A percentile compares a stretch with the other conserved stretches of the same genome.
phyloP scores from a whole-genome alignment of 2,329 filamentous ascomycete species.

The Bipolaris victoriae region DNA sequence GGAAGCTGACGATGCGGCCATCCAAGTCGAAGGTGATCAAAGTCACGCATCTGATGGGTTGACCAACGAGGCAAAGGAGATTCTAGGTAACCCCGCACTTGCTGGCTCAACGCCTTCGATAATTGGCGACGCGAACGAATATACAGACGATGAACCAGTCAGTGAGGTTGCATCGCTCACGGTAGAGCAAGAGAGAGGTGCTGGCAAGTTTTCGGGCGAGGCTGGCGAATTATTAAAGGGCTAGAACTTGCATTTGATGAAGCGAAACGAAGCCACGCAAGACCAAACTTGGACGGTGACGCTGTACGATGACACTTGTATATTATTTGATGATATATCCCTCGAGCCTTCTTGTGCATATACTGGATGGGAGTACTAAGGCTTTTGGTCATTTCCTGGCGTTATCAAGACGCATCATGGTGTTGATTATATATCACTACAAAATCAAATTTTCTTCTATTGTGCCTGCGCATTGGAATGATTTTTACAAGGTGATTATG shows the following conservation, averaged over 20 bases:
- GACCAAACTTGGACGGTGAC: background rate
- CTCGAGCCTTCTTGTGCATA: background rate
- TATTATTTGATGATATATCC: background rate
- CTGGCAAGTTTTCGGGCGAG: conserved; percentile 1
- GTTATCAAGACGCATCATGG: conserved; percentile 5
- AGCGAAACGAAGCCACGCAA: conserved; percentile 2
- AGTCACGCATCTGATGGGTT: conserved; percentile 13
- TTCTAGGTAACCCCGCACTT: conserved; percentile 23
- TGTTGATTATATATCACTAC: conserved; percentile 12
- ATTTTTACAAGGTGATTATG: background rate
- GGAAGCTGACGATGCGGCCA: background rate
- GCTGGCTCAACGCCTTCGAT: conserved; percentile 9
- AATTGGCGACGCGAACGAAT: conserved; percentile 23
- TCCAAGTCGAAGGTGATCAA: conserved; percentile 3
- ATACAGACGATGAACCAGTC: conserved; percentile 22
- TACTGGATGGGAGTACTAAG: background rate
- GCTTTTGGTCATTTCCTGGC: conserved; percentile 12
- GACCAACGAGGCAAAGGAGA: conserved; percentile 20
- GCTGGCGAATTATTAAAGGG: conserved; percentile 5
- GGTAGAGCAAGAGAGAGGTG: conserved; percentile 3
- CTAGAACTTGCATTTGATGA: background rate
- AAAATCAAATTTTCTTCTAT: background rate
- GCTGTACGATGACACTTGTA: conserved; percentile 3
- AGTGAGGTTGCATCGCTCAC: conserved; percentile 4
- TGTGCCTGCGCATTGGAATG: no score